Evolutionary conservation across 2,329 filamentous ascomycete species (phyloP), one percentile per base, ranked within the genome.

Genomic region (Aureobasidium subglaciale): DNA sequence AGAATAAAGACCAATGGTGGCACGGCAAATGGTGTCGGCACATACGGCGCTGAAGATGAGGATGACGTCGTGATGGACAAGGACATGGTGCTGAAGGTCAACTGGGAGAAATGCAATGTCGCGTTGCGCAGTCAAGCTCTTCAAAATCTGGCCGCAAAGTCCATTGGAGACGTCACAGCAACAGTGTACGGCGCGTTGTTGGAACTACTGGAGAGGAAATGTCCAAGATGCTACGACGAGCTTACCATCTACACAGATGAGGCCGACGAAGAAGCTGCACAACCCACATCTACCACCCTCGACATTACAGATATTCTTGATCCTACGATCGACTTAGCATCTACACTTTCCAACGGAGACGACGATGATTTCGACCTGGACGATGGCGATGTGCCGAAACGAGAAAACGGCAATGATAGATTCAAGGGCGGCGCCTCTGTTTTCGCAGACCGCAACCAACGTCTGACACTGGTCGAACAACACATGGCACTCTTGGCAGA

Each of bases 31-130:
- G 68, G 67, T 15, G 53, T 63, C 40, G 60, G 56, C 15, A 29
- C 34, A 35, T 56, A 63, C 46, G 57, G 50, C 16, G 54, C 53
- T 18, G 59, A 63, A 27, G 57, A 57, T 22, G 61, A 64, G 10
- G 63, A 66, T 34, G 61, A 63, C 13, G 63, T 59, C 27, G 65
- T 61, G 53, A 64, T 73, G 62, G 64, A 68, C 63, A 69, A 83
- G 48, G 81, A 87, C 57, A 76, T 90, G 60, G 78, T 91, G 32
- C 76, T 97, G 46, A 83, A 86, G 25, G 77, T 96, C 55, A 96
- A 96, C 67, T 86, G 89, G 64, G 86, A 91, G 56, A 95, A 92
- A 69, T 88, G 90, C 58, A 76, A 86, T 6, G 88, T 96, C 9
- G 84, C 88, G 48, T 77, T 96, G 60, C 88, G 92, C 56, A 96